These are phyloP conservation scores for Catharanthus roseus DNA, from an alignment of 257 asterid species.

Conservation along the genomic window DNA sequence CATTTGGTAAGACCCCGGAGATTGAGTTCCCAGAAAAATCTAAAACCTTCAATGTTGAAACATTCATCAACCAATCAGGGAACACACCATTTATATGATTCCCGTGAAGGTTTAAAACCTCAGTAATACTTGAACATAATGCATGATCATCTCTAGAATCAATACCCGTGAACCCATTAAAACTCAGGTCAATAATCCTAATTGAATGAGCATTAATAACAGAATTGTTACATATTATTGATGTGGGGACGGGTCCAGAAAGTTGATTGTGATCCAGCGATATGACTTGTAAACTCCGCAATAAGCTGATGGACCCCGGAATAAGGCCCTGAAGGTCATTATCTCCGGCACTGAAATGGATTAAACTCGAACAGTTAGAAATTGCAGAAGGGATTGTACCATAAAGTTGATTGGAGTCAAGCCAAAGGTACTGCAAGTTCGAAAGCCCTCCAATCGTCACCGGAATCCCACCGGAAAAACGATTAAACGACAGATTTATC, in stretches of 20 bases:
- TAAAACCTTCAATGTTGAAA: constrained; percentile 36
- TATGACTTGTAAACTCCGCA: constrained; percentile 41
- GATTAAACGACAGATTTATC: constrained; percentile 55
- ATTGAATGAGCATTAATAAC: constrained; percentile 40
- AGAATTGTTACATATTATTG: constrained; percentile 51
- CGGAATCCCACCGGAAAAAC: constrained; percentile 60
- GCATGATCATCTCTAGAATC: constrained; percentile 22
- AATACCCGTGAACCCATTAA: constrained; percentile 71
- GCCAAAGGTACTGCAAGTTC: constrained; percentile 48
- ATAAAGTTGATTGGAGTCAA: constrained; percentile 48
- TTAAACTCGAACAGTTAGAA: constrained; percentile 60
- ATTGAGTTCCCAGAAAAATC: constrained; percentile 64
- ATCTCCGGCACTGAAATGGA: constrained; percentile 60
- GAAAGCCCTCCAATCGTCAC: constrained; percentile 45
- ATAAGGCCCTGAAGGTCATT: constrained; percentile 60
- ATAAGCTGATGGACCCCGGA: constrained; percentile 58
- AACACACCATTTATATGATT: constrained; percentile 60
- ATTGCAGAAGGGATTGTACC: constrained; percentile 80
- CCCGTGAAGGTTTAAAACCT: constrained; percentile 65
- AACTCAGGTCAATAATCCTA: constrained; percentile 55
- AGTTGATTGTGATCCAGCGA: constrained; percentile 58
- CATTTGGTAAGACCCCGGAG: constrained; percentile 48
- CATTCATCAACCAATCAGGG: constrained; percentile 43
- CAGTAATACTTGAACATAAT: constrained; percentile 40
- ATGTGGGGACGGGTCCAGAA: constrained; percentile 55